phyloP scores from a whole-genome alignment of 2,329 filamentous ascomycete species.

The Talaromyces sp. region DNA sequence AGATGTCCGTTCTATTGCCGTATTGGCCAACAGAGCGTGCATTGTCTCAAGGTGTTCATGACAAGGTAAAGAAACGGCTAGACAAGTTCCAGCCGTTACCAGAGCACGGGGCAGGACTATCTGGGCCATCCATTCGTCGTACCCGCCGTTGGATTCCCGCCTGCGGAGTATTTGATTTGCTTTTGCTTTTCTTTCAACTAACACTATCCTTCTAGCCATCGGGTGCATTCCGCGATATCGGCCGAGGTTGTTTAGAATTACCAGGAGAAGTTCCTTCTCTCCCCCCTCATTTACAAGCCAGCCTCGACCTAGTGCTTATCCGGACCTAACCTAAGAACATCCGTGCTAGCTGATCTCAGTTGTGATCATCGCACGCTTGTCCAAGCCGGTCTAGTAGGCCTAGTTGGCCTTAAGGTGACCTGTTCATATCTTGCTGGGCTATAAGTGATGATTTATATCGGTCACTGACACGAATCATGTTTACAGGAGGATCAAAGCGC shows the following conservation, averaged over 20 bases:
- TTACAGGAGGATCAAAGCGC: background rate
- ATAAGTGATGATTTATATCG: background rate
- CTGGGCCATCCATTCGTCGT: background rate
- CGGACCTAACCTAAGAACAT: background rate
- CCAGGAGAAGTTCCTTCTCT: background rate
- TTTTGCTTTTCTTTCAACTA: background rate
- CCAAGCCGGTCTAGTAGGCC: background rate
- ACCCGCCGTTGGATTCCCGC: background rate
- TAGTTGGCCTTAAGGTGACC: background rate
- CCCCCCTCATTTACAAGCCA: background rate
- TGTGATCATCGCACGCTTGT: background rate
- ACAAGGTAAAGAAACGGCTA: background rate
- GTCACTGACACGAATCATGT: conserved; percentile 2
- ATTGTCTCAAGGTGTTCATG: background rate
- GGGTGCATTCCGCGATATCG: background rate
- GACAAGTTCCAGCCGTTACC: background rate
- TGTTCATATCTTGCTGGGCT: background rate
- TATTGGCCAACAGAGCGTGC: background rate
- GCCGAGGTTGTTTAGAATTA: background rate
- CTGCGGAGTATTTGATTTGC: background rate
- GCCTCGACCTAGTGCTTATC: background rate
- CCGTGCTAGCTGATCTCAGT: background rate
- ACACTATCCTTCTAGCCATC: background rate
- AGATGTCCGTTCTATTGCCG: background rate
- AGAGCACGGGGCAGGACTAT: background rate